Percentiles rank a stretch among this genome's conserved stretches.
Conservation (phyloP, 108 stramenopile species). For the Cyclostephanos invisitatus region DNA sequence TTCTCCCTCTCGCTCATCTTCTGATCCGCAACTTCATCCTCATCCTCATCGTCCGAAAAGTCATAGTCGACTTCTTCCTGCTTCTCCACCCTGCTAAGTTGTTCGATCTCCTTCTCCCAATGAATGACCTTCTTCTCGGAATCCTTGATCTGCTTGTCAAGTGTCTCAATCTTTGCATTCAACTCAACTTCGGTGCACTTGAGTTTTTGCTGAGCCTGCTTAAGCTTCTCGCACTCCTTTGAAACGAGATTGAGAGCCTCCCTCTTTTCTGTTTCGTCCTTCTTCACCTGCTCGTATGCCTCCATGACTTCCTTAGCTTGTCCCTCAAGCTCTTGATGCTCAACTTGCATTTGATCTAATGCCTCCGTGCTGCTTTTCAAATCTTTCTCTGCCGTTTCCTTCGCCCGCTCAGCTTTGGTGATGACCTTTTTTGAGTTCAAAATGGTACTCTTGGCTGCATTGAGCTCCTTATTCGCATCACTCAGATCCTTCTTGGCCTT, state of each 20-base stretch:
- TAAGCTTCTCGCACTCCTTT: conserved; percentile 71
- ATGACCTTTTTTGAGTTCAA: conserved; percentile 61
- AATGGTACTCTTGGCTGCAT: conserved; percentile 75
- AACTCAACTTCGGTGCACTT: conserved; percentile 84
- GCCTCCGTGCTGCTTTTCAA: conserved; percentile 48
- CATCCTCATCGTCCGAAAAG: conserved; percentile 63
- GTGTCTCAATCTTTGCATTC: conserved; percentile 67
- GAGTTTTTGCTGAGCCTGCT: conserved; percentile 64
- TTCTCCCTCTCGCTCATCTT: conserved; percentile 36
- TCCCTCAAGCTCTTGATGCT: conserved; percentile 66
- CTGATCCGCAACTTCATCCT: conserved; percentile 52
- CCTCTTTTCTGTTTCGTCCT: conserved; percentile 68
- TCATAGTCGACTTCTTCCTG: conserved; percentile 62
- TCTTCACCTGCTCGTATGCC: conserved; percentile 78
- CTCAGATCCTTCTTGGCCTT: conserved; percentile 61
- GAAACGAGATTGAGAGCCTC: conserved; percentile 60
- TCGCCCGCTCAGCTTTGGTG: conserved; percentile 65
- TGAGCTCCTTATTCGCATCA: conserved; percentile 67
- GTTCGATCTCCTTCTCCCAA: conserved; percentile 72
- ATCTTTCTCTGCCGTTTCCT: conserved; percentile 55
- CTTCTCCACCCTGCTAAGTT: conserved; percentile 57
- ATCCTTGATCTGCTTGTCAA: conserved; percentile 75
- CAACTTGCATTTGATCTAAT: conserved; percentile 62
- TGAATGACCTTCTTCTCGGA: conserved; percentile 54
- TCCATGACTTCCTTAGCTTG: conserved; percentile 68